Base-by-base conservation (phyloP, 2,329 filamentous ascomycete genomes). In the Volutella citrinella region DNA sequence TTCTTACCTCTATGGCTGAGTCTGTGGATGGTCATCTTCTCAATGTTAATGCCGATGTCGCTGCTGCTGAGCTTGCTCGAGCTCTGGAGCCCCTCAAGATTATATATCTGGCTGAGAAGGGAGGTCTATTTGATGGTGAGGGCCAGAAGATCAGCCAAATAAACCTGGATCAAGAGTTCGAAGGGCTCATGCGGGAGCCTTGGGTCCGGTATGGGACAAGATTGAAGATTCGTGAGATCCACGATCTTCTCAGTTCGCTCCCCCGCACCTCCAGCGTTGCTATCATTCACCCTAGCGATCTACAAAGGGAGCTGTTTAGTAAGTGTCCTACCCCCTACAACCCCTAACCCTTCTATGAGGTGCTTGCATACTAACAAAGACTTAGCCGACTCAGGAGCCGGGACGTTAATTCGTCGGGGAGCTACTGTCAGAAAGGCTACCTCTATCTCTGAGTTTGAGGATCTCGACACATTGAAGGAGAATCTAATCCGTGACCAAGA, bases 61-160 rank as follows among this genome's bases (percentile, higher is more conserved):
- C 91, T 21, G 93, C 93, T 18, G 90, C 90, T 46, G 91, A 96
- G 68, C 74, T 98, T 42, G 91, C 93, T 15, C 82, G 87, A 40
- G 80, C 86, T 36, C 72, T 98, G 34, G 84, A 96, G 65, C 93
- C 93, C 18, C 70, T 97, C 54, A 98, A 98, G 80, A 91, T 97
- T 42, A 89, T 98, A 40, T 98, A 96, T 61, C 75, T 97, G n/a
- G 94, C 89, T 6, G 93, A 98, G 69, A 97, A 97, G 75, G 93
- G 93, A 30, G 93, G 91, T 7, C 69, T 98, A 20, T 95, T 95
- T 66, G 88, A 97, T 59, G 90, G 89, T 40, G 87, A 95, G 45
- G 85, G 84, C 40, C 84, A 91, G 70, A 94, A 95, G 70, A 97
- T 97, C 56, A 95, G 90, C 6, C 87, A 85, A 39, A 97, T 97